These are phyloP conservation scores for Dactylella cylindrospora DNA, from an alignment of 2,329 filamentous ascomycete species.

Conservation along the genomic window DNA sequence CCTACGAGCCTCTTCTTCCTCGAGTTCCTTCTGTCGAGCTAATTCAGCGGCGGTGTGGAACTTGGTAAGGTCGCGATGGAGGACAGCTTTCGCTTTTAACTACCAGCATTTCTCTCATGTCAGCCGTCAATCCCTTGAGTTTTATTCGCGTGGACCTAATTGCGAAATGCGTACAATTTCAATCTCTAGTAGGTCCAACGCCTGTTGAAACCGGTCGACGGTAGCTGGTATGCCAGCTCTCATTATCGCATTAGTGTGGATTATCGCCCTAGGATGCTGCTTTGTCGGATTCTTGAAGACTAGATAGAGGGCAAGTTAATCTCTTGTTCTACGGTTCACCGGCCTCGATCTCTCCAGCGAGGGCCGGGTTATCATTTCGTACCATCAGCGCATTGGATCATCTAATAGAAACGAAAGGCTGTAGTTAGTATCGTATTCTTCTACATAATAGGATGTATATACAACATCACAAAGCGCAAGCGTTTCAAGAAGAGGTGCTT, in stretches of 20 bases:
- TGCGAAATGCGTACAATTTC: constrained; percentile 45
- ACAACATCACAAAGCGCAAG: neutral
- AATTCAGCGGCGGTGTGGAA: constrained; percentile 44
- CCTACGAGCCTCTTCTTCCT: constrained; percentile 39
- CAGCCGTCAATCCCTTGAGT: too few species aligned
- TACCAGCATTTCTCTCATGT: too few species aligned
- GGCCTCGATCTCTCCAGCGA: neutral
- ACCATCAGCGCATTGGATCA: constrained; percentile 44
- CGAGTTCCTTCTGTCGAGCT: constrained; percentile 42
- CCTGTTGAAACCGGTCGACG: constrained; percentile 48
- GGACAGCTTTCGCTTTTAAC: constrained; percentile 47
- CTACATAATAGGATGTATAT: neutral
- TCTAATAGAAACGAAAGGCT: constrained; percentile 3
- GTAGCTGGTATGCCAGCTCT: constrained; percentile 44
- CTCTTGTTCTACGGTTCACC: neutral
- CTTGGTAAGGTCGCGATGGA: constrained; percentile 46
- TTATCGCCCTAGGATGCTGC: constrained; percentile 46
- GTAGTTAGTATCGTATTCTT: neutral
- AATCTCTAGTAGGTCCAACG: constrained; percentile 48
- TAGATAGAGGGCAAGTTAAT: constrained; percentile 12
- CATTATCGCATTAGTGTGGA: constrained; percentile 47
- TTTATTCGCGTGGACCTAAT: too few species aligned
- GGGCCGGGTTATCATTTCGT: constrained; percentile 9
- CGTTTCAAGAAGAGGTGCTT: constrained; percentile 3
- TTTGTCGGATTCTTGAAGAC: constrained; percentile 47